These are phyloP conservation scores for Fragaria vesca DNA, from an alignment of 306 rosid species.

Conservation along the genomic window DNA sequence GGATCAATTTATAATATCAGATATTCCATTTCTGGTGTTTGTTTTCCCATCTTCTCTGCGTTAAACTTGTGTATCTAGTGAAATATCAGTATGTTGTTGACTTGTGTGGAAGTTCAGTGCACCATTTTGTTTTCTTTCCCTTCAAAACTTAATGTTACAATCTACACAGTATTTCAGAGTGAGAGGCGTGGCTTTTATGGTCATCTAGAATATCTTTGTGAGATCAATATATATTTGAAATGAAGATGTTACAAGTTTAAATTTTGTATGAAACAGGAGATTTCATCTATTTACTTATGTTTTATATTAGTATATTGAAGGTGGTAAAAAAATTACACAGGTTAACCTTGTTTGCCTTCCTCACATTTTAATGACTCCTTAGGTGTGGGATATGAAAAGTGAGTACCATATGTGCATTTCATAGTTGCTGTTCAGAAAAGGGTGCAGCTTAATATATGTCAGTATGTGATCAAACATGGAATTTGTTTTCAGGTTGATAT, in stretches of 20 bases:
- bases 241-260: neutral
- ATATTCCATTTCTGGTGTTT: neutral
- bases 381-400: neutral
- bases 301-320: neutral
- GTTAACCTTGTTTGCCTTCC: neutral
- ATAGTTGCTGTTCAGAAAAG: neutral
- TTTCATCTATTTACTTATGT: neutral
- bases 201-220: neutral
- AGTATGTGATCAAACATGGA: neutral
- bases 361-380: neutral
- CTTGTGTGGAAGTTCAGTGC: neutral
- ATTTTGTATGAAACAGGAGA: neutral
- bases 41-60: neutral
- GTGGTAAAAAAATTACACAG: neutral
- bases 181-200: neutral
- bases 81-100: neutral
- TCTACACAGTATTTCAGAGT: neutral
- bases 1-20: neutral
- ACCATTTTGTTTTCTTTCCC: neutral
- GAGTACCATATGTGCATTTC: neutral
- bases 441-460: neutral
- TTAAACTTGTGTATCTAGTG: neutral
- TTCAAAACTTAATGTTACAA: neutral
- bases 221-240: neutral
- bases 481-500: slow-evolving; percentile 82